phyloP scores from a whole-genome alignment of 345 rosid genomes.

The Eutrema heterophyllum region DNA sequence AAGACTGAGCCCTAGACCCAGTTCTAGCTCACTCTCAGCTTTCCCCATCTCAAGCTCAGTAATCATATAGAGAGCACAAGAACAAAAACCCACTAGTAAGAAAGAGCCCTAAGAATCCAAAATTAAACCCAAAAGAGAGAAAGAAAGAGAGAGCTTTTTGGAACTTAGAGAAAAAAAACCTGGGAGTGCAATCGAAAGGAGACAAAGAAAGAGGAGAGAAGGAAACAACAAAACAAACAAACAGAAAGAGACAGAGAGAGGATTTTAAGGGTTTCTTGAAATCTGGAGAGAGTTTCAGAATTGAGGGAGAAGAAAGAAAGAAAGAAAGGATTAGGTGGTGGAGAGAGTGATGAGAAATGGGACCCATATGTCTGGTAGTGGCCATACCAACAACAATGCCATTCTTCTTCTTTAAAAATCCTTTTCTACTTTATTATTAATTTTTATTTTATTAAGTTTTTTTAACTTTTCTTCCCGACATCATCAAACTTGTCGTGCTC shows the following conservation, averaged over 20 bases:
- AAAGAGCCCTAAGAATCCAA: slow-evolving; percentile 3
- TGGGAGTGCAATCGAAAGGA: slow-evolving; percentile 12
- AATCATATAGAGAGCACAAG: slow-evolving; percentile 33
- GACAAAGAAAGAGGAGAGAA: slow-evolving; percentile 22
- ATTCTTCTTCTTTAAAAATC: background rate
- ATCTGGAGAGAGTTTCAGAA: slow-evolving; percentile 19
- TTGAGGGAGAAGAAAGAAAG: slow-evolving; percentile 7
- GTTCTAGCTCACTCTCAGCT: slow-evolving; percentile 57
- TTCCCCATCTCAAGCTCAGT: slow-evolving; percentile 42
- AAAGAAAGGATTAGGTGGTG: slow-evolving; percentile 42
- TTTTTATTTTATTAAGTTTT: background rate
- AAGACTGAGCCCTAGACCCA: slow-evolving; percentile 67
- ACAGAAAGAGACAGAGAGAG: slow-evolving; percentile 32
- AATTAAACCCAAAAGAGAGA: background rate
- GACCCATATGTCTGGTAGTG: slow-evolving; percentile 79
- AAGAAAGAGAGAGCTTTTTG: background rate
- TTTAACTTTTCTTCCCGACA: slow-evolving; percentile 29
- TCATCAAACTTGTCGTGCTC: slow-evolving; percentile 36
- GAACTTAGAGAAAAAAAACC: background rate
- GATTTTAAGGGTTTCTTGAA: slow-evolving; percentile 30
- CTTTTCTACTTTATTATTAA: background rate
- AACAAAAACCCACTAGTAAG: background rate
- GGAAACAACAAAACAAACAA: slow-evolving; percentile 20
- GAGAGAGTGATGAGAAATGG: slow-evolving; percentile 64
- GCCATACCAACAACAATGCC: slow-evolving; percentile 51